phyloP scores from a whole-genome alignment of 257 asterid genomes.

The Catharanthus roseus region DNA sequence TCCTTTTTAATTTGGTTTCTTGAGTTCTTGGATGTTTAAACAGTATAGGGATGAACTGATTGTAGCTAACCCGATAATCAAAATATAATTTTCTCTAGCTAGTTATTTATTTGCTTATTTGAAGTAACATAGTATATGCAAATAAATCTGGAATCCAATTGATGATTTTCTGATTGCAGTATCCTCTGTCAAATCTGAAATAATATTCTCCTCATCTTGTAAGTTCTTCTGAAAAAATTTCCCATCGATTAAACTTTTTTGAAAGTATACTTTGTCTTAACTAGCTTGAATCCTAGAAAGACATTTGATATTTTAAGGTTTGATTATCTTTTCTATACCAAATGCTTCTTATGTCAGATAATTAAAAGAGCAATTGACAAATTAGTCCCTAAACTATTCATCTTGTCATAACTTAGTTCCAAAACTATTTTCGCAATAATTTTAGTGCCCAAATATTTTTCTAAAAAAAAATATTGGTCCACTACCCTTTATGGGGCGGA shows the following conservation, averaged over 20 bases:
- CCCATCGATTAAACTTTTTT: neutral
- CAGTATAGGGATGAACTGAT: neutral
- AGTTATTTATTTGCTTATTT: neutral
- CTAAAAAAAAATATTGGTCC: too few relatives aligned
- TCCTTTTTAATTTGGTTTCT: neutral
- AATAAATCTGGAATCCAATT: neutral
- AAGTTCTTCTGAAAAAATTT: neutral
- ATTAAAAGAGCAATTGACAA: too few relatives aligned
- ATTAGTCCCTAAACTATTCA: too few relatives aligned
- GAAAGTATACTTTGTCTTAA: neutral
- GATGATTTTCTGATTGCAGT: slow-evolving; percentile 3
- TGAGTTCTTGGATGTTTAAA: neutral
- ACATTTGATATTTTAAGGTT: neutral
- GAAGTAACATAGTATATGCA: neutral
- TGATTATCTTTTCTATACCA: too few relatives aligned
- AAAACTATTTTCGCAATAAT: too few relatives aligned
- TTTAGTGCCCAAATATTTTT: too few relatives aligned
- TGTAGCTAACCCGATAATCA: neutral
- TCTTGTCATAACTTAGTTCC: too few relatives aligned
- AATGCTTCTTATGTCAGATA: neutral
- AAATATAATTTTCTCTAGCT: neutral
- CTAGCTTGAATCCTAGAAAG: slow-evolving; percentile 6
- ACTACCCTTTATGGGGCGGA: too few relatives aligned
- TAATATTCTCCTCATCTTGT: neutral
- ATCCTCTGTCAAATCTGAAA: neutral